Evolutionary conservation across 257 asterid genomes (phyloP).

Genomic region (Rauvolfia tetraphylla): DNA sequence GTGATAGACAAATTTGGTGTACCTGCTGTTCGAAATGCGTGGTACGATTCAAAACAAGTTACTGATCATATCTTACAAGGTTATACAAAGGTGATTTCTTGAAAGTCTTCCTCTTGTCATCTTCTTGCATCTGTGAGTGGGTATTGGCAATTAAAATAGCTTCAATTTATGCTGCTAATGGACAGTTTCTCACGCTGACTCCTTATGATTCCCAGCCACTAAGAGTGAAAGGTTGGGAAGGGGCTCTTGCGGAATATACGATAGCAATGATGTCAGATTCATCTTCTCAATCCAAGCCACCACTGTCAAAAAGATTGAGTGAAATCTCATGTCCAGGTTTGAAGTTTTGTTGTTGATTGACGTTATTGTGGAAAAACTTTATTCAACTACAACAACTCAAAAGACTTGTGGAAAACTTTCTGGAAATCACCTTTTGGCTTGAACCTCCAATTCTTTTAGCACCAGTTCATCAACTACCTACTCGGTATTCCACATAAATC

Average conservation of each 20-base stretch:
- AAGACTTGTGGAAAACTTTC: not conserved
- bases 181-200: constrained; percentile 9
- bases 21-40: constrained; percentile 60
- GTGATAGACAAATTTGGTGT: constrained; percentile 64
- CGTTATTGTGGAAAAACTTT: not conserved
- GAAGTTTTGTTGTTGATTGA: constrained; percentile 3
- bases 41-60: constrained; percentile 81
- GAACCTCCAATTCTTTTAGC: not conserved
- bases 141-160: not conserved
- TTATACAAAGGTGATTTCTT: constrained; percentile 69
- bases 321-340: constrained; percentile 92
- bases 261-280: constrained; percentile 71
- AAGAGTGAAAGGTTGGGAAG: constrained; percentile 91
- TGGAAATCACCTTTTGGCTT: not conserved
- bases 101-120: constrained; percentile 10
- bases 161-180: not conserved
- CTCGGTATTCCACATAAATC: not conserved
- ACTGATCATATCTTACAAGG: constrained; percentile 77
- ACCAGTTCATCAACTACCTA: not conserved
- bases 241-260: constrained; percentile 75
- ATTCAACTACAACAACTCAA: not conserved
- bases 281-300: constrained; percentile 46
- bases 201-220: constrained; percentile 52
- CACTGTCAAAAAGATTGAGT: constrained; percentile 48
- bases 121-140: not conserved